phyloP scores from a whole-genome alignment of 495 filamentous ascomycete species.

The Friedmanniomyces endolithicus region DNA sequence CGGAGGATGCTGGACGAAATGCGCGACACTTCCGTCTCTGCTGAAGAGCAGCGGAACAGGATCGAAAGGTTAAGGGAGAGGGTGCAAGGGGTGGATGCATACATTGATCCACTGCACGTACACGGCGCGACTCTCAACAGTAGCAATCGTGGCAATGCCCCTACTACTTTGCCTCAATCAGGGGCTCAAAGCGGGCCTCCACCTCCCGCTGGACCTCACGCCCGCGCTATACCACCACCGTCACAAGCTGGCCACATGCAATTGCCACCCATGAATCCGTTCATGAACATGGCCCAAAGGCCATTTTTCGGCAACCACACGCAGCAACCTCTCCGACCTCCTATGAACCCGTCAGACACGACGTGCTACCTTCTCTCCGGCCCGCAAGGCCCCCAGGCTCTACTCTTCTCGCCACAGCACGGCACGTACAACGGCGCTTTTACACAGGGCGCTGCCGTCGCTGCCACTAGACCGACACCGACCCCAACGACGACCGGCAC shows the following conservation, averaged over 20 bases:
- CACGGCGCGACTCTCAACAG: not conserved
- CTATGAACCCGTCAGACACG: not conserved
- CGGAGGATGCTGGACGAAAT: conserved; percentile 15
- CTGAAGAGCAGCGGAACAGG: conserved; percentile 5
- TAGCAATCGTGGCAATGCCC: not conserved
- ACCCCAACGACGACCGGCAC: conserved; percentile 3
- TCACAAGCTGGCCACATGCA: not conserved
- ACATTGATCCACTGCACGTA: conserved; percentile 16
- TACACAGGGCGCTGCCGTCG: not conserved
- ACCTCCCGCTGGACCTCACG: not conserved
- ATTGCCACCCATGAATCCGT: not conserved
- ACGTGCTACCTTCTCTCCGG: conserved; percentile 23
- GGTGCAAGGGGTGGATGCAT: conserved; percentile 7
- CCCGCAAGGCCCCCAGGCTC: conserved; percentile 23
- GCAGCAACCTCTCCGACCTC: not conserved
- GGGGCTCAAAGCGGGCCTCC: not conserved
- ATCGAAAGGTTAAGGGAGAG: conserved; percentile 6
- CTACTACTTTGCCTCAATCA: not conserved
- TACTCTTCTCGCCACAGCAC: conserved; percentile 22
- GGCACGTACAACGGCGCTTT: conserved; percentile 17
- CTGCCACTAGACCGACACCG: conserved; percentile 7
- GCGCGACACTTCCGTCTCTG: not conserved
- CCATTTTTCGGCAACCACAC: not conserved
- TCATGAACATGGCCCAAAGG: not conserved
- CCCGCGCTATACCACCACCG: not conserved